A percentile compares a stretch with the other conserved stretches of the same genome.
These are phyloP conservation scores for Elongisporangium senticosum DNA, from an alignment of 352 stramenopile genomes.

Conservation along the genomic window DNA sequence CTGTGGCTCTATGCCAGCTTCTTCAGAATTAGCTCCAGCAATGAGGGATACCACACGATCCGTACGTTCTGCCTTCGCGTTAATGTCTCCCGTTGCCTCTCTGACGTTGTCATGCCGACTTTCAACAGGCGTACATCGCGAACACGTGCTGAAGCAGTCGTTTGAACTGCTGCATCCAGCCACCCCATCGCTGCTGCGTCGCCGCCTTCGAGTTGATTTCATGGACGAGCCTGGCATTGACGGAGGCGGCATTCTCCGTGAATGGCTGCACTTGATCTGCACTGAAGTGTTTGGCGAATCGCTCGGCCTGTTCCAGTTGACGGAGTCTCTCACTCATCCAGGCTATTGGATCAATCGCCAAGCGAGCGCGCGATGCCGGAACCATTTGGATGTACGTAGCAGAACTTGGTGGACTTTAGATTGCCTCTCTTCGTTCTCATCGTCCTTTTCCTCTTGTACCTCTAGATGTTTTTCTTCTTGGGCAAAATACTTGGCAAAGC, in stretches of 20 bases:
- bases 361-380: slow-evolving; percentile 11
- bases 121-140: slow-evolving; percentile 45
- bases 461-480: slow-evolving; percentile 78
- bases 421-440: slow-evolving; percentile 2
- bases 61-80: slow-evolving; percentile 22
- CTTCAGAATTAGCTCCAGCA: slow-evolving; percentile 38
- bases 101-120: background rate
- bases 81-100: background rate
- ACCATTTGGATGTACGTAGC: slow-evolving; percentile 33
- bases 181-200: slow-evolving; percentile 40
- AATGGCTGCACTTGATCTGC: slow-evolving; percentile 77
- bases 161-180: slow-evolving; percentile 50
- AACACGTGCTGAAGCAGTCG: slow-evolving; percentile 69
- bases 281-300: slow-evolving; percentile 49
- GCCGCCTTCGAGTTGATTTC: slow-evolving; percentile 83
- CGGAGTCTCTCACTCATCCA: slow-evolving; percentile 34
- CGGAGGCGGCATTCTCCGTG: slow-evolving; percentile 67
- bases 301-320: slow-evolving; percentile 42
- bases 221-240: slow-evolving; percentile 74
- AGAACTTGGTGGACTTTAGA: background rate
- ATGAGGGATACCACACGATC: slow-evolving; percentile 55
- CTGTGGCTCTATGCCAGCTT: slow-evolving; percentile 68
- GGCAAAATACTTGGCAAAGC: slow-evolving; percentile 62
- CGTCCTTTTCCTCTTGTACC: background rate
- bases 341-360: slow-evolving; percentile 65